These are phyloP conservation scores for Trichoderma pleuroti DNA, from an alignment of 2,329 filamentous ascomycete genomes.

Conservation along the genomic window DNA sequence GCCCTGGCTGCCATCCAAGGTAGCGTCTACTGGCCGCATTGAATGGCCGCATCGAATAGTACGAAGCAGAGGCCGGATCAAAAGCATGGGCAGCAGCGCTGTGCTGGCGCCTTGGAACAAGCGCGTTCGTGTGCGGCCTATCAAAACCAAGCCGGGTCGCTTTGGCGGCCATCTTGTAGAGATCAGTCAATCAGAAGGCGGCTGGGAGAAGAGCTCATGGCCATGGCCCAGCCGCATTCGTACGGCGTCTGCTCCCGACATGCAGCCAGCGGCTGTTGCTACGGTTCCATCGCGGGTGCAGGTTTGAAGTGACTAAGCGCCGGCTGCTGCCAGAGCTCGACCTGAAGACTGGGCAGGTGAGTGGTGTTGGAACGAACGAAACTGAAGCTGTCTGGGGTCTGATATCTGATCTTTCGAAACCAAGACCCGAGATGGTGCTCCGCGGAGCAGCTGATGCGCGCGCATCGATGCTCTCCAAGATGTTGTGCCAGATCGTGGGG, in stretches of 20 bases:
- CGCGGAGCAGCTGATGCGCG: neutral
- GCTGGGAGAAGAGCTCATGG: neutral
- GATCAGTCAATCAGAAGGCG: neutral
- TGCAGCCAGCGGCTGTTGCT: constrained; percentile 17
- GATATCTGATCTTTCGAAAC: neutral
- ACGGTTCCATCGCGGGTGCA: constrained; percentile 8
- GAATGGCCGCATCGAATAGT: constrained; percentile 1
- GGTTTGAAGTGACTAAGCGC: constrained; percentile 15
- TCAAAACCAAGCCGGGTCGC: neutral
- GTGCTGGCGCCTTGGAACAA: constrained; percentile 14
- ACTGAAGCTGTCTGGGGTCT: neutral
- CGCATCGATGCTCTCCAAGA: constrained; percentile 4
- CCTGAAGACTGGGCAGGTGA: neutral
- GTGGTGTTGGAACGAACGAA: neutral
- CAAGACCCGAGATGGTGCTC: neutral
- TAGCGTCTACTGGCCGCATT: neutral
- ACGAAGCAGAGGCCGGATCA: neutral
- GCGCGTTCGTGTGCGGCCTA: constrained; percentile 11
- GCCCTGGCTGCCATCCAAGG: neutral
- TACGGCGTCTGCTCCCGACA: constrained; percentile 5
- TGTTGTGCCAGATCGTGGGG: constrained; percentile 6
- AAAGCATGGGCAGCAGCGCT: neutral
- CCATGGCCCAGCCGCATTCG: neutral
- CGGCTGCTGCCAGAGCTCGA: constrained; percentile 1
- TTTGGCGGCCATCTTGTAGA: neutral